phyloP scores from a whole-genome alignment of 768 basidiomycete genomes.

The Lentinula guzmanii region DNA sequence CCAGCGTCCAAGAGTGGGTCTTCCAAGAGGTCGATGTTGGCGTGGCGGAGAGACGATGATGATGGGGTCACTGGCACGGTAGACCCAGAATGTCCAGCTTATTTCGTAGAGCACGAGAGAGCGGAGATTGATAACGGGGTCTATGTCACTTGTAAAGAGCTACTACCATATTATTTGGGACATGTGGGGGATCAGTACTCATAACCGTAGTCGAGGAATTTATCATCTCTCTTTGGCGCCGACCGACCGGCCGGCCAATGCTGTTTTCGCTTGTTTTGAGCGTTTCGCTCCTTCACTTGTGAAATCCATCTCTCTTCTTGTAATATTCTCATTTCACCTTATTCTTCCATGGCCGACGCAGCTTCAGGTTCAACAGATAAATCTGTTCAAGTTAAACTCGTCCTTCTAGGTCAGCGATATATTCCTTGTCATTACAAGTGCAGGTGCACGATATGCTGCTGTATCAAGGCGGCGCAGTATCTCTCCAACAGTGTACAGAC shows the following conservation, averaged over 20 bases:
- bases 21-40: neutral
- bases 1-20: slow-evolving; percentile 19
- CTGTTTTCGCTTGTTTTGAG: neutral
- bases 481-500: neutral
- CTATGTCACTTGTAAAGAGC: slow-evolving; percentile 36
- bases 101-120: slow-evolving; percentile 22
- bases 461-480: slow-evolving; percentile 1
- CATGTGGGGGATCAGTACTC: too few species aligned
- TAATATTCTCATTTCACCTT: slow-evolving; percentile 12
- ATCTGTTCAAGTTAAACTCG: slow-evolving; percentile 96
- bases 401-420: slow-evolving; percentile 72
- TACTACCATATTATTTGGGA: slow-evolving; percentile 29
- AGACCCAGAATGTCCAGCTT: slow-evolving; percentile 23
- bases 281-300: neutral
- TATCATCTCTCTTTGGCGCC: too few species aligned
- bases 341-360: slow-evolving; percentile 60
- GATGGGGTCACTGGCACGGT: neutral
- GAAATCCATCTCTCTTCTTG: slow-evolving; percentile 1
- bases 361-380: slow-evolving; percentile 75
- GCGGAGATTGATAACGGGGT: slow-evolving; percentile 37
- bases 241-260: neutral
- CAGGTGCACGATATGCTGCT: neutral
- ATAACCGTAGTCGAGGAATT: too few species aligned
- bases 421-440: slow-evolving; percentile 3
- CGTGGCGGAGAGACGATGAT: neutral